These are phyloP conservation scores for Boletus patriciae DNA, from an alignment of 768 basidiomycete species.

Conservation along the genomic window DNA sequence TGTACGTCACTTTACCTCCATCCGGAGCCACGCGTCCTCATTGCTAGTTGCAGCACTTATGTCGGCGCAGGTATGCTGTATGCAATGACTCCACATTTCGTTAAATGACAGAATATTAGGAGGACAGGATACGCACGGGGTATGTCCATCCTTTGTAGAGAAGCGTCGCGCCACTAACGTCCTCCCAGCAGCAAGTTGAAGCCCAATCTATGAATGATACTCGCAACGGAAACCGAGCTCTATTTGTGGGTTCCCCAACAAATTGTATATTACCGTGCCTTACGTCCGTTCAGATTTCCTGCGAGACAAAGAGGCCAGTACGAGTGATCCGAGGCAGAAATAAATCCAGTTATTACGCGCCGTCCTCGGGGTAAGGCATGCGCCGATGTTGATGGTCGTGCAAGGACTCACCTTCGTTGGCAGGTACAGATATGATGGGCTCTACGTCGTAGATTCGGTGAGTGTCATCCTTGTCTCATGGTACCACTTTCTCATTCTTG, in stretches of 20 bases:
- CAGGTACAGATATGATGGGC: constrained; percentile 35
- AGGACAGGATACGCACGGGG: constrained; percentile 21
- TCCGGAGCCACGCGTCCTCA: constrained; percentile 2
- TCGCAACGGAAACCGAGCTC: constrained; percentile 16
- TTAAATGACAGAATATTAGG: constrained; percentile 11
- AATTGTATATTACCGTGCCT: neutral
- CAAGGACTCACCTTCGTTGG: neutral
- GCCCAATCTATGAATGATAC: constrained; percentile 26
- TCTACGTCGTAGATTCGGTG: constrained; percentile 31
- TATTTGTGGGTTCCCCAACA: constrained; percentile 13
- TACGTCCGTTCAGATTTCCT: constrained; percentile 29
- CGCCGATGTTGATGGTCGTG: neutral
- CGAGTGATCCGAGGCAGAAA: constrained; percentile 39
- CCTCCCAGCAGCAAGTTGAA: constrained; percentile 20
- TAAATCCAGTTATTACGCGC: constrained; percentile 18
- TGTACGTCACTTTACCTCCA: constrained; percentile 29
- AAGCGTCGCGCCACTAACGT: neutral
- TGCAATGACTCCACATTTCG: neutral
- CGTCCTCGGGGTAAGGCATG: constrained; percentile 21
- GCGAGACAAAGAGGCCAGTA: constrained; percentile 31
- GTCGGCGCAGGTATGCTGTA: constrained; percentile 32
- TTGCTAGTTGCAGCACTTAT: constrained; percentile 28
- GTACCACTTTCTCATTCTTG: constrained; percentile 4
- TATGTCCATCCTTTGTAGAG: constrained; percentile 5
- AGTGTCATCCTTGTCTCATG: neutral